Evolutionary conservation across 2,329 filamentous ascomycete genomes (phyloP), one percentile per base, ranked within the genome.

Genomic region (Pseudogymnoascus pannorum): DNA sequence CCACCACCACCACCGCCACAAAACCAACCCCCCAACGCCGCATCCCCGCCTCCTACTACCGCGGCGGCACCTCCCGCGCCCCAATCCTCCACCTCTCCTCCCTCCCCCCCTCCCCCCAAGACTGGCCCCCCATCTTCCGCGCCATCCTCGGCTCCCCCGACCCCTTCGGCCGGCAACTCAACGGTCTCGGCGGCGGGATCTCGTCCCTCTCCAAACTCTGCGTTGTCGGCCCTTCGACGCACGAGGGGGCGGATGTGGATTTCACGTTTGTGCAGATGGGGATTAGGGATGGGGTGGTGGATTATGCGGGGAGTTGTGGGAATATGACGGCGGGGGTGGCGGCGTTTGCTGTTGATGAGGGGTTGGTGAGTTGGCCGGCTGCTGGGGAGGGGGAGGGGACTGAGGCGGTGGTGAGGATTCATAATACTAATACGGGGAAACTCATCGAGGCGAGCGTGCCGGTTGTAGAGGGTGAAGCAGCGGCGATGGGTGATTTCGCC

Each of bases 191-290:
- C 2, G 86, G 84, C 0, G 87, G 87, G 3, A 77, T 87, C 61
- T 88, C 86, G 8, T 86, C 82, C 44, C 81, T 88, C 2, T 87
- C 84, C 61, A 92, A 92, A 72, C 78, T 91, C 16, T 88, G 87
- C 72, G 77, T 92, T 1, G 78, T 92, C 1, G 81, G 79, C 2
- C 75, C 75, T 0, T 78, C 84, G 2, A 69, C 72, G 2, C 74
- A 77, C 14, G 63, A 71, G 0, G 79, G 78, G 24, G 79, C 79
- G 0, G 82, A 89, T 65, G 77, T 90, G 11, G 84, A 89, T 63
- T 91, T 87, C 68, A 91, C 87, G 0, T 91, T 91, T 69, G 82
- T 87, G 1, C 84, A 86, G 38, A 76, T 91, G 5, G 87, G 87
- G 2, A 81, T 91, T 60, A 80, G 81, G 59, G 79, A 86, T 66